A percentile compares a stretch with the other conserved stretches of the same genome.
Conservation (phyloP, 106 monocot species). For the Dendrobium nobile region DNA sequence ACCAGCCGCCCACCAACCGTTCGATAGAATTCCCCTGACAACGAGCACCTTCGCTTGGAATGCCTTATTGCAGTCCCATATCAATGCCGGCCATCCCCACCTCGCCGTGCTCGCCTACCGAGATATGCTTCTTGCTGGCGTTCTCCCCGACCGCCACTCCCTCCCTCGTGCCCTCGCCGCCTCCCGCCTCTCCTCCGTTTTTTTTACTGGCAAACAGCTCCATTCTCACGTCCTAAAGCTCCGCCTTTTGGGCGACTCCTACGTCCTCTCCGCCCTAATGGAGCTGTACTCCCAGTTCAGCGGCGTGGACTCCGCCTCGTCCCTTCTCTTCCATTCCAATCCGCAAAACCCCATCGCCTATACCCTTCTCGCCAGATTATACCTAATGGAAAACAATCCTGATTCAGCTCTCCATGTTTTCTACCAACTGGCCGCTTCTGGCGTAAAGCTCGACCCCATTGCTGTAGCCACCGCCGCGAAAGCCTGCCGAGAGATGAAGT, state of each 20-base stretch:
- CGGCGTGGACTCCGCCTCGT: constrained; percentile 8
- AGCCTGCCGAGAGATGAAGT: constrained; percentile 27
- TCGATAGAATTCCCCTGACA: constrained; percentile 21
- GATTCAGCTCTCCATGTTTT: constrained; percentile 29
- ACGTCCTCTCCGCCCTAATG: constrained; percentile 33
- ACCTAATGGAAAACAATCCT: constrained; percentile 19
- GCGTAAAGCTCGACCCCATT: constrained; percentile 16
- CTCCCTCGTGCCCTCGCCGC: constrained; percentile 27
- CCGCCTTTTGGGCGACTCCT: constrained; percentile 23
- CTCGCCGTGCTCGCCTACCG: constrained; percentile 20
- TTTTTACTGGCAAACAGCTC: constrained; percentile 21
- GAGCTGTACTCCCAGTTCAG: constrained; percentile 16
- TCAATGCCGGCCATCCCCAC: constrained; percentile 18
- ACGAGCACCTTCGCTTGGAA: constrained; percentile 38
- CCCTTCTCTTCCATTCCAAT: constrained; percentile 14
- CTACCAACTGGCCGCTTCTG: constrained; percentile 18
- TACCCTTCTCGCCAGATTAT: constrained; percentile 29
- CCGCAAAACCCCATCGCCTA: constrained; percentile 17
- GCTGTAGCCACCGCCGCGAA: constrained; percentile 23
- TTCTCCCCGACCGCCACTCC: constrained; percentile 29
- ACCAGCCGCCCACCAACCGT: background rate
- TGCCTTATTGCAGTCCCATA: constrained; percentile 20
- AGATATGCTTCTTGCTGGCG: constrained; percentile 30
- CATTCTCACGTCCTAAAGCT: constrained; percentile 46
- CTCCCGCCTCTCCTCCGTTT: background rate